Evolutionary conservation across 257 asterid genomes (phyloP).

Genomic region (Handroanthus guayacan): DNA sequence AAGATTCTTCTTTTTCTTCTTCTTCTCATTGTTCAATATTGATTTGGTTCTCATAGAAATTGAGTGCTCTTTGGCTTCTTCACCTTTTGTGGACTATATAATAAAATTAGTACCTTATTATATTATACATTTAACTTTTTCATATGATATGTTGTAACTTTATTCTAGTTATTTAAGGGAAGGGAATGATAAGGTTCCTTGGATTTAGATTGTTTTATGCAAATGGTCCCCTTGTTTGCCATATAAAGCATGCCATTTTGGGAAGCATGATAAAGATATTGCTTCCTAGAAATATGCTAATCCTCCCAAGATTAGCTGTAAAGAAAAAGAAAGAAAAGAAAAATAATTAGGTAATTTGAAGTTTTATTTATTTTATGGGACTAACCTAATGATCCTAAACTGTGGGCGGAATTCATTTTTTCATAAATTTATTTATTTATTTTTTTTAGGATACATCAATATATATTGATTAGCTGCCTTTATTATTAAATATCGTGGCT

Average conservation of each 20-base stretch:
- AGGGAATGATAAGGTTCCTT: constrained; percentile 57
- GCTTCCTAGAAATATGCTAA: constrained; percentile 15
- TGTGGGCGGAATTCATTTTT: background rate
- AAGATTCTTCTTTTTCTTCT: constrained; percentile 47
- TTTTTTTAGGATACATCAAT: too few species aligned
- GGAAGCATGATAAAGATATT: constrained; percentile 45
- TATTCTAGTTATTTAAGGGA: constrained; percentile 49
- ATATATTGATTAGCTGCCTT: too few species aligned
- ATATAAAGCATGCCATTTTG: constrained; percentile 45
- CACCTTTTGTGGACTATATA: constrained; percentile 24
- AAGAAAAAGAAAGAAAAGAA: background rate
- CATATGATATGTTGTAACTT: constrained; percentile 17
- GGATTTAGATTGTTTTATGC: constrained; percentile 37
- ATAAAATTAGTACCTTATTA: background rate
- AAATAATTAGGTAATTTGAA: background rate
- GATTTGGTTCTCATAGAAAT: constrained; percentile 55
- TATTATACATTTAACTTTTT: background rate
- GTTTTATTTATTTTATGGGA: background rate
- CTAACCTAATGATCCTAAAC: background rate
- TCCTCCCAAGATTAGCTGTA: background rate
- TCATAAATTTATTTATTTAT: too few species aligned
- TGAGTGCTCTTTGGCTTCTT: constrained; percentile 51
- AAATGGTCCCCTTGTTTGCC: constrained; percentile 39
- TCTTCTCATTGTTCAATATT: constrained; percentile 51
- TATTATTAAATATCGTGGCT: too few species aligned